These are phyloP conservation scores for Clonostachys sp. DNA, from an alignment of 2,329 filamentous ascomycete species.

Conservation along the genomic window DNA sequence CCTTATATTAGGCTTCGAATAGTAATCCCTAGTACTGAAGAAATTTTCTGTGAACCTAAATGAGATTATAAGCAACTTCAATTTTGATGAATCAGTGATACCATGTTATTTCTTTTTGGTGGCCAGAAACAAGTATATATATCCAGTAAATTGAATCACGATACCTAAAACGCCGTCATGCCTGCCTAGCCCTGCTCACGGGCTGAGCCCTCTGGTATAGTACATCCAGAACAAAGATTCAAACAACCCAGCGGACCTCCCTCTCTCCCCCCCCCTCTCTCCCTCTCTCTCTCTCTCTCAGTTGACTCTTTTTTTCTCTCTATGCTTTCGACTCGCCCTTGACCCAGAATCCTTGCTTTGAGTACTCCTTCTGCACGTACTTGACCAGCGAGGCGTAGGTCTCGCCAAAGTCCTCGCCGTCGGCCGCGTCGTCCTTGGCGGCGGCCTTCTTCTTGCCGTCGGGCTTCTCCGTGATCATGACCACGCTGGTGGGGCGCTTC, in stretches of 20 bases:
- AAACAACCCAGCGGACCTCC: slow-evolving; percentile 4
- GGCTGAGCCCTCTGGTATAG: slow-evolving; percentile 23
- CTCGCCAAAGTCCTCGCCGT: slow-evolving; percentile 57
- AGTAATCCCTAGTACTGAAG: no score
- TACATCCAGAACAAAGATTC: slow-evolving; percentile 24
- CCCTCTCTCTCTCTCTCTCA: neutral
- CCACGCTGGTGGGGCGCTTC: slow-evolving; percentile 93
- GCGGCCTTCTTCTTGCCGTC: slow-evolving; percentile 40
- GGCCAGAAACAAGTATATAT: no score
- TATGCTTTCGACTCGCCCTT: slow-evolving; percentile 27
- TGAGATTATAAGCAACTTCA: no score
- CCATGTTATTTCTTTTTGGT: no score
- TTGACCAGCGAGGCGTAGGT: slow-evolving; percentile 62
- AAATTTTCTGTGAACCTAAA: no score
- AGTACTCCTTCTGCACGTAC: slow-evolving; percentile 61
- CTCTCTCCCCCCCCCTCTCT: no score
- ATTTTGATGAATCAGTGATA: no score
- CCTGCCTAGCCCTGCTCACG: slow-evolving; percentile 16
- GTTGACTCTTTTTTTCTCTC: neutral
- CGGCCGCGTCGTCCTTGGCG: slow-evolving; percentile 40
- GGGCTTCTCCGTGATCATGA: slow-evolving; percentile 71
- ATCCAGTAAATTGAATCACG: slow-evolving; percentile 1
- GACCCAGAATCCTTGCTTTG: slow-evolving; percentile 49
- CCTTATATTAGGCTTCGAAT: no score
- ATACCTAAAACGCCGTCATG: slow-evolving; percentile 32